Conservation (phyloP, 192 early-diverging fungal genomes). For the Coemansia sp. region DNA sequence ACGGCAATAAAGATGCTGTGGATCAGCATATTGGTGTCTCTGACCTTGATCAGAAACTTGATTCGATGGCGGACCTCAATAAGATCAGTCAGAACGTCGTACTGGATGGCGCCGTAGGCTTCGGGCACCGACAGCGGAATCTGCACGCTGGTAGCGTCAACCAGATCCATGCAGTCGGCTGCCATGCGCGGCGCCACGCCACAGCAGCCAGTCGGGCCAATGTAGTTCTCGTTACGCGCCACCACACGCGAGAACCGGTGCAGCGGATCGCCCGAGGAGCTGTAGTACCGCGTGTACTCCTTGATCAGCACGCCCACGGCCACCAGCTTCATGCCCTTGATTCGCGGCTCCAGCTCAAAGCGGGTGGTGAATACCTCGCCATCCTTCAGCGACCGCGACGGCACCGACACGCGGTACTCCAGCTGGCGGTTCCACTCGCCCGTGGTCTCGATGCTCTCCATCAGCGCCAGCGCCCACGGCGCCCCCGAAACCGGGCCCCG, state of each 20-base stretch:
- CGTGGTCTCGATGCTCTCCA: constrained; percentile 53
- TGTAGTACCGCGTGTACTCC: constrained; percentile 57
- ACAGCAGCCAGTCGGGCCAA: constrained; percentile 23
- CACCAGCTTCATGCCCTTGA: constrained; percentile 45
- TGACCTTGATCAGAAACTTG: constrained; percentile 53
- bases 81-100: constrained; percentile 40
- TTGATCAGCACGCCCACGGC: constrained; percentile 56
- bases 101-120: constrained; percentile 40
- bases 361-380: constrained; percentile 56
- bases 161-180: constrained; percentile 31
- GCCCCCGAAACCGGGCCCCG: constrained; percentile 54
- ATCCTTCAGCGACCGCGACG: constrained; percentile 56
- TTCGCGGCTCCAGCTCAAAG: constrained; percentile 50
- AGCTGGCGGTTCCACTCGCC: constrained; percentile 56
- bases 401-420: constrained; percentile 59
- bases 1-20: constrained; percentile 54
- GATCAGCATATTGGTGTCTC: constrained; percentile 28
- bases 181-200: constrained; percentile 14
- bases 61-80: constrained; percentile 53
- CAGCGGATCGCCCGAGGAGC: constrained; percentile 15
- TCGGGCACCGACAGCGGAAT: constrained; percentile 37
- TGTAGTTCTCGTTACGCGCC: constrained; percentile 48
- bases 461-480: constrained; percentile 52
- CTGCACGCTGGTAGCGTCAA: constrained; percentile 35
- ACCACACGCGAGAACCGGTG: constrained; percentile 33